These are phyloP conservation scores for Candida suzukii DNA, from an alignment of 805 yeast species.

Conservation along the genomic window DNA sequence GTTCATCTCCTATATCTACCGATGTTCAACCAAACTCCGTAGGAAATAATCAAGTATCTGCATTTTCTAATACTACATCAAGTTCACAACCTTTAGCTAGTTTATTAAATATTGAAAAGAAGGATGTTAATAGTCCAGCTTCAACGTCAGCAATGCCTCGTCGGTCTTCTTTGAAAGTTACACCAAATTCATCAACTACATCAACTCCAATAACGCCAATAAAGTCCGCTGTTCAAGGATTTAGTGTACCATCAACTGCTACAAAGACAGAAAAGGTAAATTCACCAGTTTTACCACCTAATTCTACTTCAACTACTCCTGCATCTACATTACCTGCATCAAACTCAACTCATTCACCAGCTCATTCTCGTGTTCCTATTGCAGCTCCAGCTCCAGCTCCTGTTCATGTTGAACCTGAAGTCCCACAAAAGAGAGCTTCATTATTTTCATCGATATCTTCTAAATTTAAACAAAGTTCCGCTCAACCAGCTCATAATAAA, in stretches of 20 bases:
- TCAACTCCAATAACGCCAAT: not conserved
- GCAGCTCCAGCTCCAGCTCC: not conserved
- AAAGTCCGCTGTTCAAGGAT: no score
- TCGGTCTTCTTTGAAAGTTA: not conserved
- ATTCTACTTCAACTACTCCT: not conserved
- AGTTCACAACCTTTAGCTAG: no score
- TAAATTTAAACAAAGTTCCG: slow-evolving; percentile 19
- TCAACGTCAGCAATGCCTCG: not conserved
- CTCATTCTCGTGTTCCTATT: slow-evolving; percentile 3
- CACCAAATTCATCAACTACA: not conserved
- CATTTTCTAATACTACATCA: no score
- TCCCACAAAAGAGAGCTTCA: slow-evolving; percentile 16
- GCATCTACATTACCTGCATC: no score
- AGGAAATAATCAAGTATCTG: not conserved
- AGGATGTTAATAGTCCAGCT: not conserved
- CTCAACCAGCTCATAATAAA: slow-evolving; percentile 7
- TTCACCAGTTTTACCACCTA: not conserved
- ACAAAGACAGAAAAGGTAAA: no score
- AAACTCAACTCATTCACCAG: no score
- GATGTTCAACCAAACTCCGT: not conserved
- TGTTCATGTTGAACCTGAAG: slow-evolving; percentile 7
- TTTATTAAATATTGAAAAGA: no score
- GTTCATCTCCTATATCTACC: not conserved
- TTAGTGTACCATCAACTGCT: no score
- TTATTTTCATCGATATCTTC: slow-evolving; percentile 28